Base-by-base conservation (phyloP, 2,329 filamentous ascomycete species). In the Herpotrichia juniperi region DNA sequence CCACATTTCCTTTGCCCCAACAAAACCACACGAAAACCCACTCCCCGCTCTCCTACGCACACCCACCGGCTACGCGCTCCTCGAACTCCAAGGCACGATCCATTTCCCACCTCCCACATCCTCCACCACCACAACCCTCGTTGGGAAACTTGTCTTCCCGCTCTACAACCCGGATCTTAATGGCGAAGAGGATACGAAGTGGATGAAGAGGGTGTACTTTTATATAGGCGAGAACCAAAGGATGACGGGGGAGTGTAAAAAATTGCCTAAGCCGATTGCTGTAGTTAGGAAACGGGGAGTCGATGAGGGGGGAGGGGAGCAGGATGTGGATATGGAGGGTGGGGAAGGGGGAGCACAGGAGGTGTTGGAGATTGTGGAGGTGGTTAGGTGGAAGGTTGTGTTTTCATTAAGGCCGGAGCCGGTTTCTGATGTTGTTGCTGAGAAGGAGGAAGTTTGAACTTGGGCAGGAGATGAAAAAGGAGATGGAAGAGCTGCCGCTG, bases 1-100 rank as follows among this genome's bases (percentile, higher is more conserved):
- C 21, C 64, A 69, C 46, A 50, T 54, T 9, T 16, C 53, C 39
- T 14, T 42, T 12, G 12, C 51, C 14, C 12, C 46, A 28, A n/a
- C 43, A 31, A 11, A 11, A 12, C 28, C 46, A 2, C 56, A 53
- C 42, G 54, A 54, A 30, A 85, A 83, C 62, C 87, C 90, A 3
- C 83, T 97, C 4, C 94, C 94, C 1, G 74, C 83, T n/a, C 81
- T 96, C 56, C 84, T 97, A 14, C 90, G 93, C 63, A 97, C 93
- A 1, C 94, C 94, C 0, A 87, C 89, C 0, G 94, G 94, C 45
- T 84, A 97, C 34, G 93, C 93, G 16, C 81, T 99, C 40, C 80
- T 99, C 51, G 94, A 97, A 76, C 84, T 99, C 12, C 94, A 99
- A 79, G 94, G 93, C 55, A 91, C 86, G 12, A 87, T 99, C 76